A percentile compares a stretch with the other conserved stretches of the same genome.
These are phyloP conservation scores for Senna tora DNA, from an alignment of 306 rosid genomes.

Conservation along the genomic window DNA sequence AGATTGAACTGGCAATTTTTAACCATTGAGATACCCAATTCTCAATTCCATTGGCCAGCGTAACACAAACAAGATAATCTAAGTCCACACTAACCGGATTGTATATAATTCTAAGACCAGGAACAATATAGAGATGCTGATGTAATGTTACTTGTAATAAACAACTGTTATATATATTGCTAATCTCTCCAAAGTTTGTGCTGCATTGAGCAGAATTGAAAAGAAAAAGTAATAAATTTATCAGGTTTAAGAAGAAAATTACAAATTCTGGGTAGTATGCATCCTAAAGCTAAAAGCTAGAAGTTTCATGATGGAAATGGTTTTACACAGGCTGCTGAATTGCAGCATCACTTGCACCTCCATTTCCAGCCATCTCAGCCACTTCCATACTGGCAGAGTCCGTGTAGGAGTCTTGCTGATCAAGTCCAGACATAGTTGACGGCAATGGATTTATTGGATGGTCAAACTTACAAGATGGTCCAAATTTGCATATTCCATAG, in stretches of 20 bases:
- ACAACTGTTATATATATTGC: slow-evolving; percentile 40
- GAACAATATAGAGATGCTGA: slow-evolving; percentile 30
- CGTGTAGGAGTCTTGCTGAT: slow-evolving; percentile 48
- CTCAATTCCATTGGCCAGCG: slow-evolving; percentile 1
- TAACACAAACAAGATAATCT: slow-evolving; percentile 15
- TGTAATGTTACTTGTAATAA: slow-evolving; percentile 38
- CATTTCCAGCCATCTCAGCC: slow-evolving; percentile 54
- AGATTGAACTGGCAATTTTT: background rate
- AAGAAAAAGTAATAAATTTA: slow-evolving; percentile 42
- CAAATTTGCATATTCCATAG: slow-evolving; percentile 92
- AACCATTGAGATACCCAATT: background rate
- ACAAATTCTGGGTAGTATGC: slow-evolving; percentile 43
- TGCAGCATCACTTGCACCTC: slow-evolving; percentile 46
- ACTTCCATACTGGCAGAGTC: slow-evolving; percentile 46
- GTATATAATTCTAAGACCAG: background rate
- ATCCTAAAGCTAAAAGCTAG: slow-evolving; percentile 39
- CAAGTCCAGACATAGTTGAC: slow-evolving; percentile 49
- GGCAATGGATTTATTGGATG: slow-evolving; percentile 56
- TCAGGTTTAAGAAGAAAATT: slow-evolving; percentile 43
- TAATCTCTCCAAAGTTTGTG: slow-evolving; percentile 55
- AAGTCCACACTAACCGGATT: background rate
- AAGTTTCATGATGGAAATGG: slow-evolving; percentile 37
- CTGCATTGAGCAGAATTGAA: slow-evolving; percentile 40
- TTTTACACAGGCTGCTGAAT: slow-evolving; percentile 56
- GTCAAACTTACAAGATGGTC: slow-evolving; percentile 89